Evolutionary conservation across 2,329 filamentous ascomycete genomes (phyloP).

Genomic region (Phaeosphaeriaceae sp.): DNA sequence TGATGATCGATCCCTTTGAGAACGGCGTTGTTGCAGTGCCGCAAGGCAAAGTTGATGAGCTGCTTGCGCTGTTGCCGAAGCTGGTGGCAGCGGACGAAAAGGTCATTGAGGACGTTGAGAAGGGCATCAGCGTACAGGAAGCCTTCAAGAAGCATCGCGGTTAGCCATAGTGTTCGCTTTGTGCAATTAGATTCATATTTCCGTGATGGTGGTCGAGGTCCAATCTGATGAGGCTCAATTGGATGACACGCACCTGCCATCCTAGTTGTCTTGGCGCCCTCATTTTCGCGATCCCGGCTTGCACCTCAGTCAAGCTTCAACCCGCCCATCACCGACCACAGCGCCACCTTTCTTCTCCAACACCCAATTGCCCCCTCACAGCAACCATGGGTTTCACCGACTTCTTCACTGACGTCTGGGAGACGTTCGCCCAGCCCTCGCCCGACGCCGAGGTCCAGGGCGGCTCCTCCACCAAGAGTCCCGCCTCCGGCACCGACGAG

Average conservation of each 20-base stretch:
- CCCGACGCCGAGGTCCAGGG: slow-evolving; percentile 54
- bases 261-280: slow-evolving; percentile 19
- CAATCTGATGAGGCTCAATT: slow-evolving; percentile 28
- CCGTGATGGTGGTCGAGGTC: slow-evolving; percentile 6
- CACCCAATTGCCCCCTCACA: slow-evolving; percentile 44
- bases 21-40: slow-evolving; percentile 73
- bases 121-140: slow-evolving; percentile 68
- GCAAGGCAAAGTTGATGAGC: slow-evolving; percentile 62
- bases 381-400: slow-evolving; percentile 67
- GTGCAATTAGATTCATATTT: neutral
- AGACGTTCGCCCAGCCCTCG: slow-evolving; percentile 63
- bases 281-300: slow-evolving; percentile 34
- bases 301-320: slow-evolving; percentile 26
- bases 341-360: slow-evolving; percentile 25
- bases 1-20: slow-evolving; percentile 73
- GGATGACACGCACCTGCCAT: slow-evolving; percentile 28
- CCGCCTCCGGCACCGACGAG: slow-evolving; percentile 53
- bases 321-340: slow-evolving; percentile 27
- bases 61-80: slow-evolving; percentile 64
- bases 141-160: slow-evolving; percentile 66
- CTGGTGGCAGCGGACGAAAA: slow-evolving; percentile 53
- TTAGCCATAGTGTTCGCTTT: slow-evolving; percentile 9
- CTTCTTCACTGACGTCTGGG: slow-evolving; percentile 69
- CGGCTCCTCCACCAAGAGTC: slow-evolving; percentile 47
- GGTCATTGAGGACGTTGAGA: slow-evolving; percentile 64